Percentiles rank a stretch among this genome's conserved stretches.
These are phyloP conservation scores for Apiospora sp. DNA, from an alignment of 2,329 filamentous ascomycete species.

Conservation along the genomic window DNA sequence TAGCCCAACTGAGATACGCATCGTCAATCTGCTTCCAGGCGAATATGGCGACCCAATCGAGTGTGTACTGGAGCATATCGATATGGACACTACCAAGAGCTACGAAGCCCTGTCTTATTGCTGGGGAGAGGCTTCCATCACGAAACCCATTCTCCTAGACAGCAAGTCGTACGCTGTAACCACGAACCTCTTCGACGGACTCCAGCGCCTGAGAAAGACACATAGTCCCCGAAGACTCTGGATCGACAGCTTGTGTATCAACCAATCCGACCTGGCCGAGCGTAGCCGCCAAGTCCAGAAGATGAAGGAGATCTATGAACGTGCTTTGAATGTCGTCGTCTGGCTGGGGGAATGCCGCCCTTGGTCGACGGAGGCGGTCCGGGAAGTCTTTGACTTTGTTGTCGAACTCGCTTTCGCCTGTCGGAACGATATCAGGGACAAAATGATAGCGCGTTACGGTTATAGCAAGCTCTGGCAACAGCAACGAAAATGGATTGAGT, in stretches of 20 bases:
- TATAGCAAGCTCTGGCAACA: background rate
- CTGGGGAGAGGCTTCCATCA: constrained; percentile 32
- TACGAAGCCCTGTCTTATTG: constrained; percentile 34
- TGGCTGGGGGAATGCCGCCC: background rate
- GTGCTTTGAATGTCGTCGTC: background rate
- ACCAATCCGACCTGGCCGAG: constrained; percentile 29
- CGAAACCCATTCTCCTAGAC: constrained; percentile 29
- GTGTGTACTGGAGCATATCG: constrained; percentile 30
- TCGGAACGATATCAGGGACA: background rate
- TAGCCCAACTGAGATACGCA: constrained; percentile 27
- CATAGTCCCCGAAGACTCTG: constrained; percentile 30
- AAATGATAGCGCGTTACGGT: background rate
- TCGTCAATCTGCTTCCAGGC: constrained; percentile 28
- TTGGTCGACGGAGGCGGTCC: background rate
- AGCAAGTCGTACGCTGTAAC: constrained; percentile 30
- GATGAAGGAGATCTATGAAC: constrained; percentile 1
- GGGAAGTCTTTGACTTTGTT: background rate
- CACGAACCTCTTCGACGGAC: constrained; percentile 28
- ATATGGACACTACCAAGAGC: constrained; percentile 25
- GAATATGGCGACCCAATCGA: constrained; percentile 30
- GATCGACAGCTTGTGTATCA: constrained; percentile 35
- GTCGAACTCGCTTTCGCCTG: background rate
- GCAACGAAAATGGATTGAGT: background rate
- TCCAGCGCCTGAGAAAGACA: constrained; percentile 29
- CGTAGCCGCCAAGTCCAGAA: constrained; percentile 29